A percentile compares a stretch with the other conserved stretches of the same genome.
Conservation (phyloP, 106 monocot species). For the Acanthochlamys bracteata region DNA sequence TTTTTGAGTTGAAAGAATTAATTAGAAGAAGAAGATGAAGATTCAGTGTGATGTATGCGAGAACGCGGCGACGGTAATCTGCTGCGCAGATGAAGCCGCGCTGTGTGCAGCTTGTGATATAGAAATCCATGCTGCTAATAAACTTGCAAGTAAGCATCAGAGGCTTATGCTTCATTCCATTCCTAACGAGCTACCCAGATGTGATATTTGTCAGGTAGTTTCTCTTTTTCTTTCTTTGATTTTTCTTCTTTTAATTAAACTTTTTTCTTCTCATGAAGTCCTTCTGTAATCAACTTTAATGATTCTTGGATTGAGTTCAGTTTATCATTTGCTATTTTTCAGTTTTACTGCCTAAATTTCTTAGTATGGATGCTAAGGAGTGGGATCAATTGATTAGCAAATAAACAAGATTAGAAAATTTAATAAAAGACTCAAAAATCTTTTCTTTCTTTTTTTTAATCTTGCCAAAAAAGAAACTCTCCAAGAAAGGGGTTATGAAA, state of each 20-base stretch:
- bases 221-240: neutral
- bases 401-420: no score
- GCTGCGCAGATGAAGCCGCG: conserved; percentile 2
- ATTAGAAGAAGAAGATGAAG: conserved; percentile 4
- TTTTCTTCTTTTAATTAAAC: neutral
- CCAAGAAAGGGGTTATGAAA: no score
- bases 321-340: no score
- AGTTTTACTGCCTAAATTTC: no score
- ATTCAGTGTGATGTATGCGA: conserved; percentile 4
- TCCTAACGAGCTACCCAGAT: neutral
- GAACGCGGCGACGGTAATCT: neutral
- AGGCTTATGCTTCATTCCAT: neutral
- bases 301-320: no score
- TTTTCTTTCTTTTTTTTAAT: no score
- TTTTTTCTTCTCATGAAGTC: neutral
- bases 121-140: conserved; percentile 1
- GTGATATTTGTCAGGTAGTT: conserved; percentile 2
- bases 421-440: no score
- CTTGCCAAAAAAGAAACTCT: no score
- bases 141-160: neutral
- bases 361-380: no score
- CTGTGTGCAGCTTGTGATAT: neutral
- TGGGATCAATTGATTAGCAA: no score
- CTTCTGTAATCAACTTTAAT: no score
- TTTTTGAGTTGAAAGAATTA: no score